Conservation (phyloP, 257 asterid species). For the Nicotiana noctiflora region DNA sequence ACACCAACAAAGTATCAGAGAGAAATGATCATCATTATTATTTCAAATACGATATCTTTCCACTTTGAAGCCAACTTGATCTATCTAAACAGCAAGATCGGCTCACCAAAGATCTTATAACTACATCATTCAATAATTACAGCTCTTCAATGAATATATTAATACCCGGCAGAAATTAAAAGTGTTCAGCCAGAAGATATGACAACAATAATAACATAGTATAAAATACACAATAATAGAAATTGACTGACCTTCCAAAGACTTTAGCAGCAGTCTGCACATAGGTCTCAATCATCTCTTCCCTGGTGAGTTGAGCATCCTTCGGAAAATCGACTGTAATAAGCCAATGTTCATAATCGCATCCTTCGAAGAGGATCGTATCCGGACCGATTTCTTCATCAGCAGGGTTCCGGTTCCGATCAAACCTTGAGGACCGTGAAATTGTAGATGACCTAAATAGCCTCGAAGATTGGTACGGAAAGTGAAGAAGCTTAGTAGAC, state of each 20-base stretch:
- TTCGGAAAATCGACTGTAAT: constrained; percentile 73
- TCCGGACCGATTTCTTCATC: constrained; percentile 67
- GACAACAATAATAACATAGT: neutral
- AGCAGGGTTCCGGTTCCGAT: constrained; percentile 30
- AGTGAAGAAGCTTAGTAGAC: neutral
- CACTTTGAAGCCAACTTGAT: neutral
- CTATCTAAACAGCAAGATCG: neutral
- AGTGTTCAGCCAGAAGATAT: neutral
- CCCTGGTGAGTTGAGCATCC: constrained; percentile 39
- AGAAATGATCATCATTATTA: neutral
- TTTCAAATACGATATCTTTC: neutral
- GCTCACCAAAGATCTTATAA: neutral
- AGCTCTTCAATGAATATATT: neutral
- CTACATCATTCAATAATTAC: neutral
- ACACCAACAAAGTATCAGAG: neutral
- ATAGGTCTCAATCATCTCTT: constrained; percentile 67
- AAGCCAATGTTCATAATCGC: constrained; percentile 96
- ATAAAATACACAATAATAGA: neutral
- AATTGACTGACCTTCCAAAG: constrained; percentile 61
- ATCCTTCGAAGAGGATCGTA: constrained; percentile 90
- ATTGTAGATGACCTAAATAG: constrained; percentile 36
- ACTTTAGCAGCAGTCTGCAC: constrained; percentile 71
- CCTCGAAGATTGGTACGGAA: constrained; percentile 18
- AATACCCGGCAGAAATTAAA: neutral
- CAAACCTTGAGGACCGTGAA: constrained; percentile 27